Evolutionary conservation across 148 eudicot species (phyloP), one percentile per base, ranked within the genome.

Genomic region (Spergularia bocconei): DNA sequence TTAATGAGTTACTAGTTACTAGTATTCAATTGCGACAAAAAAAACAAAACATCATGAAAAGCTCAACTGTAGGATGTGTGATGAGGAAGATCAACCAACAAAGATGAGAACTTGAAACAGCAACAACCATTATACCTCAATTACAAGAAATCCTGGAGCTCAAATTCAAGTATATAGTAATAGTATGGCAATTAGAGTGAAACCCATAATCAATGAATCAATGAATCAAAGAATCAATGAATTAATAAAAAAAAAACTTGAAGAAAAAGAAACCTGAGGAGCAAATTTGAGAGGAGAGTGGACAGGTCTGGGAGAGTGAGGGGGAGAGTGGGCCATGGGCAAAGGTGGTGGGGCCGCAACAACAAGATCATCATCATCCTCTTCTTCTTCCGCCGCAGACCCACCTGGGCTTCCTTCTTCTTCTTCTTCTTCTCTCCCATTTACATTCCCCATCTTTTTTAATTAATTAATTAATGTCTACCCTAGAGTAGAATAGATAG

Each of bases 261-360:
- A 5, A 33, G 1, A 47, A 38, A 63, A 56, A 3, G 9, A 38
- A 79, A 86, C 97, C 97, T 92, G 95, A 72, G 97, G 94, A 68
- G 87, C 86, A 58, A 92, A 92, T 84, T 86, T 84, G 77, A 92
- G 86, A 48, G 97, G 97, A 25, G 95, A 88, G 13, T 86, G 90
- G 63, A 84, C 79, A 72, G 92, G 79, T 77, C 87, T 82, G 65
- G 94, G 94, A 76, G 85, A 87, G 12, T 87, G 83, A 71, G 94
- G 92, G 19, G 96, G 96, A 38, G 92, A 87, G 25, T 84, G 89
- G 48, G 84, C 89, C 87, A 89, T 88, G 56, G 84, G 67, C 58
- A 77, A 84, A 29, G 72, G 58, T 33, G 79, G 80, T 48, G 80
- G 65, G n/a, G 64, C 47, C 48, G 39, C 73, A 54, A 14, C 36